A percentile compares a stretch with the other conserved stretches of the same genome.
These are phyloP conservation scores for Phytopythium aichiense DNA, from an alignment of 352 stramenopile species.

Conservation along the genomic window DNA sequence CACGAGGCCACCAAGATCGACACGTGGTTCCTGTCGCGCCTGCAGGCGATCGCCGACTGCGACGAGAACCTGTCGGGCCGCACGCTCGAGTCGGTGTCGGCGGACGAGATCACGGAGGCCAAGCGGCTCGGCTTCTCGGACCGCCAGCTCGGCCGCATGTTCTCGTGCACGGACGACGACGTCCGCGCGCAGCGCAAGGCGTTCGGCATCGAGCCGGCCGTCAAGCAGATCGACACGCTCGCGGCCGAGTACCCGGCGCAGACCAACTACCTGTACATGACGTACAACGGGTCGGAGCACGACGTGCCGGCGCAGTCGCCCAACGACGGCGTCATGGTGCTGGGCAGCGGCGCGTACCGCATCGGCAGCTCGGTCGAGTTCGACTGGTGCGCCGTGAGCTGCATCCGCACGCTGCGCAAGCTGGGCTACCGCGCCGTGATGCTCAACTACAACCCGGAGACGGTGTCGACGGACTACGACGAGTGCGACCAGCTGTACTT, in stretches of 20 bases:
- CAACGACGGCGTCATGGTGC: conserved; percentile 92
- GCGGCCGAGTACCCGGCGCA: conserved; percentile 97
- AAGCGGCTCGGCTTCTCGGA: conserved; percentile 96
- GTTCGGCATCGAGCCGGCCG: conserved; percentile 88
- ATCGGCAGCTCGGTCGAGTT: conserved; percentile 99
- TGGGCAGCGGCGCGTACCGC: conserved; percentile 97
- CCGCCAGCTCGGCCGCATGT: conserved; percentile 86
- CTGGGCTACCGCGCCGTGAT: conserved; percentile 96
- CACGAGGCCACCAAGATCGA: conserved; percentile 95
- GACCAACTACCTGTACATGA: conserved; percentile 99
- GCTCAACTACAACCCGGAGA: conserved; percentile 99
- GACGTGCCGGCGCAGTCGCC: conserved; percentile 79
- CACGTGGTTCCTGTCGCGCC: conserved; percentile 92
- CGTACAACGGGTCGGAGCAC: conserved; percentile 94
- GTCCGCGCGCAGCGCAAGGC: conserved; percentile 76
- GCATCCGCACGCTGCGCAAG: conserved; percentile 92
- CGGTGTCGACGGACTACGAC: conserved; percentile 99
- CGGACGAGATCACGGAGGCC: conserved; percentile 52
- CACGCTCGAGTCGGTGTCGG: conserved; percentile 55
- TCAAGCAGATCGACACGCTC: conserved; percentile 99
- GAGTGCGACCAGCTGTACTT: conserved; percentile 99
- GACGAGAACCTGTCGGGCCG: conserved; percentile 49
- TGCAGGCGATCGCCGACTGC: conserved; percentile 89
- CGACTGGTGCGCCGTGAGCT: conserved; percentile 98
- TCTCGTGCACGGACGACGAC: conserved; percentile 57